A percentile compares a stretch with the other conserved stretches of the same genome.
These are phyloP conservation scores for Phellinidium pouzarii DNA, from an alignment of 1,284 basidiomycete species.

Conservation along the genomic window DNA sequence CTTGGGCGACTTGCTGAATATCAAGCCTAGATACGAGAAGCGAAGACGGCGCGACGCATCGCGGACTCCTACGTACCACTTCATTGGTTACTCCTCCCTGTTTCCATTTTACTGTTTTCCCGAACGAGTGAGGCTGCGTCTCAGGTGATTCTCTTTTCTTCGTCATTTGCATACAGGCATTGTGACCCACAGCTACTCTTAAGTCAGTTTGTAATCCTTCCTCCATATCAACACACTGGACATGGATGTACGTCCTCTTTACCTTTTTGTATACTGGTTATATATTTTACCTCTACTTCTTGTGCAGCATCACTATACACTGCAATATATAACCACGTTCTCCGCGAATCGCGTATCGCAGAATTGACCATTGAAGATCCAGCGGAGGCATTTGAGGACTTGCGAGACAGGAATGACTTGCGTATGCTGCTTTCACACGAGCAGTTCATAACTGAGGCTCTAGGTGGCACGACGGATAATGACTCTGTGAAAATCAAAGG, in stretches of 20 bases:
- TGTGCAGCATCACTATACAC: slow-evolving; percentile 77
- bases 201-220: slow-evolving; percentile 90
- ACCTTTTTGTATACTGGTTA: slow-evolving; percentile 1
- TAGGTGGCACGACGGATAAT: slow-evolving; percentile 41
- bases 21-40: slow-evolving; percentile 65
- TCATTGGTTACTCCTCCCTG: slow-evolving; percentile 85
- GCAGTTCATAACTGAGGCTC: slow-evolving; percentile 61
- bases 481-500: slow-evolving; percentile 29
- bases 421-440: slow-evolving; percentile 65
- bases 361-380: slow-evolving; percentile 98
- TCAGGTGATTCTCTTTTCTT: slow-evolving; percentile 50
- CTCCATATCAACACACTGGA: slow-evolving; percentile 84
- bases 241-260: slow-evolving; percentile 74
- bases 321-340: slow-evolving; percentile 76
- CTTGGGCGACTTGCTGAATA: slow-evolving; percentile 3
- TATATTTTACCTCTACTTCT: slow-evolving; percentile 6
- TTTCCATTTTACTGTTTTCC: slow-evolving; percentile 95
- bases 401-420: slow-evolving; percentile 90
- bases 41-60: slow-evolving; percentile 52
- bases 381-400: slow-evolving; percentile 91
- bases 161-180: neutral
- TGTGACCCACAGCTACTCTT: neutral
- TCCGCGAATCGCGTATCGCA: slow-evolving; percentile 61
- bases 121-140: slow-evolving; percentile 74
- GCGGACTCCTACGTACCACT: slow-evolving; percentile 69